Conservation (phyloP, 108 stramenopile genomes). For the Fistulifera pelliculosa region DNA sequence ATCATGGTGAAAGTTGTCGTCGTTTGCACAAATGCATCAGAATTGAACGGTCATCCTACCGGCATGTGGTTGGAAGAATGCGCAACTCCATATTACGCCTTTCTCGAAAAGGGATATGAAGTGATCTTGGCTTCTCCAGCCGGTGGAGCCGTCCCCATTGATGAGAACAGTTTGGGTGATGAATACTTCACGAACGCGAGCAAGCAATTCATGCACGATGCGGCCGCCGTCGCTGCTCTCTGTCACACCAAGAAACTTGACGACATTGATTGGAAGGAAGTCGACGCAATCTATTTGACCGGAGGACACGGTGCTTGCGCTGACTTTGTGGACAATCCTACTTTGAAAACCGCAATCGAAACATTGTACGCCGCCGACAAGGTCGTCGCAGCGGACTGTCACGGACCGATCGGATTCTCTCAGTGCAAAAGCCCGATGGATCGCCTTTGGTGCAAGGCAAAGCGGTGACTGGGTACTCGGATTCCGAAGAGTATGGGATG, state of each 20-base stretch:
- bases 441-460: slow-evolving; percentile 54
- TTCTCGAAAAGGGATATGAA: slow-evolving; percentile 19
- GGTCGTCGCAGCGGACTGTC: slow-evolving; percentile 66
- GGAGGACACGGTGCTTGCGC: slow-evolving; percentile 70
- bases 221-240: slow-evolving; percentile 41
- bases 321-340: slow-evolving; percentile 47
- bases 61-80: slow-evolving; percentile 79
- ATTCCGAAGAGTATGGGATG: slow-evolving; percentile 69
- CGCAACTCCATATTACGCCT: slow-evolving; percentile 59
- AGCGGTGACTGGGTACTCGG: slow-evolving; percentile 62
- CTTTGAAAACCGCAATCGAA: slow-evolving; percentile 54
- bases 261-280: slow-evolving; percentile 28
- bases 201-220: slow-evolving; percentile 75
- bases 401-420: slow-evolving; percentile 59
- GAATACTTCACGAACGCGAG: slow-evolving; percentile 44
- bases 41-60: slow-evolving; percentile 22
- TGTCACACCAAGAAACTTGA: slow-evolving; percentile 39
- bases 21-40: slow-evolving; percentile 5
- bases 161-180: slow-evolving; percentile 30
- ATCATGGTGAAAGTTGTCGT: slow-evolving; percentile 11
- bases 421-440: slow-evolving; percentile 55
- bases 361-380: slow-evolving; percentile 43
- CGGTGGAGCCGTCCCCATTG: slow-evolving; percentile 70
- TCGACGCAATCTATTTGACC: slow-evolving; percentile 52
- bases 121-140: slow-evolving; percentile 41